phyloP scores from a whole-genome alignment of 768 basidiomycete genomes.

The Lactarius sp. region DNA sequence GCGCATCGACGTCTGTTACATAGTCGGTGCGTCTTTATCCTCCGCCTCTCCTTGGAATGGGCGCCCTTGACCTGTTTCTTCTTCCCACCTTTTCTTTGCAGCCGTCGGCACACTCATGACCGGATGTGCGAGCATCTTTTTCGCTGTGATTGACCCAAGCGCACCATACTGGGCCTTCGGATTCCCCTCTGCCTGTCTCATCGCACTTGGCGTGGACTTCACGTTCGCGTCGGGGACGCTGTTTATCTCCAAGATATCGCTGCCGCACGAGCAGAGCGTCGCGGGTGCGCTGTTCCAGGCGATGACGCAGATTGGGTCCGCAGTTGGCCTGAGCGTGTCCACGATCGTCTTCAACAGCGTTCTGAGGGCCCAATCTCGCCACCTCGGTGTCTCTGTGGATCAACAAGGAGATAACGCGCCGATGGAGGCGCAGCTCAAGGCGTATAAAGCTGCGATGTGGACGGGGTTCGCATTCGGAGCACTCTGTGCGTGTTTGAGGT shows the following conservation, averaged over 20 bases:
- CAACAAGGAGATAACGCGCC: conserved; percentile 32
- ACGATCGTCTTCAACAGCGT: conserved; percentile 66
- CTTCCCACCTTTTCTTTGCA: conserved; percentile 20
- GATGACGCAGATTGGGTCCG: conserved; percentile 70
- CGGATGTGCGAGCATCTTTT: conserved; percentile 52
- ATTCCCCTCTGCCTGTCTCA: conserved; percentile 60
- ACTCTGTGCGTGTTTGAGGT: conserved; percentile 40
- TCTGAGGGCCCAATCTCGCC: conserved; percentile 33
- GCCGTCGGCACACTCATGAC: conserved; percentile 57
- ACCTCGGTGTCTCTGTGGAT: conserved; percentile 33
- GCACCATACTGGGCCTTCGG: conserved; percentile 69
- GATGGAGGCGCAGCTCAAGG: conserved; percentile 38
- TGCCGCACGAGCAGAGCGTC: conserved; percentile 68
- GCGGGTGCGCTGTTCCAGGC: conserved; percentile 76
- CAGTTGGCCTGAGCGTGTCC: conserved; percentile 64
- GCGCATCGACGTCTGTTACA: conserved; percentile 48
- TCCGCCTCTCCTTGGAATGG: not conserved
- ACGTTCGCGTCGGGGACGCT: conserved; percentile 69
- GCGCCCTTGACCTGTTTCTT: not conserved
- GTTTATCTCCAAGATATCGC: conserved; percentile 63
- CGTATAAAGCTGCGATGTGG: conserved; percentile 66
- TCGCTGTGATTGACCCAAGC: conserved; percentile 57
- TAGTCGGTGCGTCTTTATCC: conserved; percentile 44
- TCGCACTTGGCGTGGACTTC: conserved; percentile 76
- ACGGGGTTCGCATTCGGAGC: conserved; percentile 55